Evolutionary conservation across 345 rosid species (phyloP).

Genomic region (Moringa oleifera): DNA sequence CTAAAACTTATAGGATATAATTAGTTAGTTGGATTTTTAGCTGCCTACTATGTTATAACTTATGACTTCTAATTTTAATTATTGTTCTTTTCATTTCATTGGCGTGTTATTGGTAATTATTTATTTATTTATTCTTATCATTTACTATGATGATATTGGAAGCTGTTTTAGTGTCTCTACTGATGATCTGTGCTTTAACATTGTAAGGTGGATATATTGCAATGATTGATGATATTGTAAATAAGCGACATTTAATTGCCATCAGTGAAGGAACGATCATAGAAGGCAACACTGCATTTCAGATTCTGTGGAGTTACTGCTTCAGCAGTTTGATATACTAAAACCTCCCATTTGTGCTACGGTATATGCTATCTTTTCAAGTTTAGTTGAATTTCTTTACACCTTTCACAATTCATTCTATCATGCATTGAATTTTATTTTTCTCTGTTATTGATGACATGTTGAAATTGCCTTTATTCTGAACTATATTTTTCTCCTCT

Average conservation of each 20-base stretch:
- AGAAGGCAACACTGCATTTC: constrained; percentile 80
- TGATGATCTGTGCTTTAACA: background rate
- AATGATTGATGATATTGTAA: constrained; percentile 58
- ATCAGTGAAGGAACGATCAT: constrained; percentile 68
- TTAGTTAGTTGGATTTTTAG: too few relatives aligned
- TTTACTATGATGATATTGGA: background rate
- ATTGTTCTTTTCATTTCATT: too few relatives aligned
- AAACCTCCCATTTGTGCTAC: constrained; percentile 76
- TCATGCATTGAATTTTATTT: background rate
- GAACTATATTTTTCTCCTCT: background rate
- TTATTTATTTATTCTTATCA: background rate
- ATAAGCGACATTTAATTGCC: constrained; percentile 58
- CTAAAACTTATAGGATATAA: background rate
- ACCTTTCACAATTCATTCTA: too few relatives aligned
- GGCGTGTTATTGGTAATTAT: background rate
- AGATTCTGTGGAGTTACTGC: constrained; percentile 83
- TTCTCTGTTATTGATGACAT: too few relatives aligned
- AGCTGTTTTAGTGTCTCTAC: too few relatives aligned
- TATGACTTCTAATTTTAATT: background rate
- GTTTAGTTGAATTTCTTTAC: background rate
- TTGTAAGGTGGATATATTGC: constrained; percentile 51
- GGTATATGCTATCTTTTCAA: constrained; percentile 36
- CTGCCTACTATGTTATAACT: too few relatives aligned
- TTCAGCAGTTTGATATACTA: constrained; percentile 58
- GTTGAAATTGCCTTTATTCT: background rate